Evolutionary conservation across 1,284 basidiomycete species (phyloP).

Genomic region (Microbotryum violaceum): DNA sequence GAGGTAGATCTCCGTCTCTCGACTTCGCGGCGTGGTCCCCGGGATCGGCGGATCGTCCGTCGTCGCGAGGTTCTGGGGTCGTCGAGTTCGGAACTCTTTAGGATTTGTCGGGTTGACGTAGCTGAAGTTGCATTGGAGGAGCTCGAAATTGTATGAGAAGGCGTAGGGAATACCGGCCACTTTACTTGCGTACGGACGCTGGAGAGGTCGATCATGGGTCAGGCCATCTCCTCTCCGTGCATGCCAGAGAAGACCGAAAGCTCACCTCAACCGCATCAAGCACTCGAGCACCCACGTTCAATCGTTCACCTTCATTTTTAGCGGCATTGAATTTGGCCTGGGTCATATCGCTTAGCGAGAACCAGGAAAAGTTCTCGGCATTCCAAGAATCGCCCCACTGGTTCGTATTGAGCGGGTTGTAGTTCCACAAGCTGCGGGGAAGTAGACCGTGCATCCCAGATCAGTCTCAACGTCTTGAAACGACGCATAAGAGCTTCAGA

Average conservation of each 20-base stretch:
- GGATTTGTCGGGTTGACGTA: slow-evolving; percentile 33
- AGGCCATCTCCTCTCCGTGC: neutral
- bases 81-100: neutral
- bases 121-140: slow-evolving; percentile 32
- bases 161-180: slow-evolving; percentile 37
- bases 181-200: slow-evolving; percentile 40
- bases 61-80: neutral
- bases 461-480: neutral
- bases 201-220: neutral
- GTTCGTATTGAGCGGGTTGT: slow-evolving; percentile 81
- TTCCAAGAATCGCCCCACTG: slow-evolving; percentile 83
- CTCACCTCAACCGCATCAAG: slow-evolving; percentile 54
- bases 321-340: slow-evolving; percentile 46
- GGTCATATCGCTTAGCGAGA: slow-evolving; percentile 47
- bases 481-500: neutral
- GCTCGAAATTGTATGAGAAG: slow-evolving; percentile 32
- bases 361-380: slow-evolving; percentile 92
- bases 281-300: slow-evolving; percentile 74
- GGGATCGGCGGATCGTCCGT: slow-evolving; percentile 10
- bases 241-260: neutral
- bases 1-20: slow-evolving; percentile 35
- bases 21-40: slow-evolving; percentile 7
- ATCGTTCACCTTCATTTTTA: slow-evolving; percentile 47
- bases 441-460: neutral
- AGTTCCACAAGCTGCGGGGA: slow-evolving; percentile 75